Base-by-base conservation (phyloP, 495 filamentous ascomycete species). In the Podospora anserina region DNA sequence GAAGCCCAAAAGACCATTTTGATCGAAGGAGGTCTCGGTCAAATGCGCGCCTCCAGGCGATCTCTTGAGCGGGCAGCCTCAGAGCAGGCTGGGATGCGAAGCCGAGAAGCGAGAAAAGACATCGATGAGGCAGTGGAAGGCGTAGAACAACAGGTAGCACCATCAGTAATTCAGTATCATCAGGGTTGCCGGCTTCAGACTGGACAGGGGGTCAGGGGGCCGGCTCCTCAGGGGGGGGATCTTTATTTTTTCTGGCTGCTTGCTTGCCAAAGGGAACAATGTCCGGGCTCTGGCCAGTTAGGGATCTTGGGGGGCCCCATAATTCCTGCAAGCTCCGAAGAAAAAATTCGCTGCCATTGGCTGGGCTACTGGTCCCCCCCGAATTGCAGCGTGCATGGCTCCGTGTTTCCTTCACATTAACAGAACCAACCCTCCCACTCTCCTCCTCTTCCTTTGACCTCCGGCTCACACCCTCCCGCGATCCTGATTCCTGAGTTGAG, bases 351-450 rank as follows among this genome's bases (percentile, higher is more conserved):
- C 63, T 67, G 66, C 15, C 15, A 49, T 49, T 49, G 62, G 4
- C 9, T 5, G 11, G 3, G 6, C 16, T 34, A 71, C 69, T 63
- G 32, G 61, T 30, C 64, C 68, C 70, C 70, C 75, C 71, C 71
- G 68, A 75, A 73, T 68, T 75, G 71, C 70, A 72, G 68, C 66
- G 69, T 73, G 69, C 63, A 67, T 68, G 65, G 71, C 68, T 73
- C 71, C 68, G 65, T 69, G 65, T 70, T 71, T 67, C 66, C 71
- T 49, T 75, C 75, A 74, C 75, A 77, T 77, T 77, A 77, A 74
- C 73, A 75, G 64, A 77, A 75, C 68, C 75, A 68, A 65, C 71
- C 72, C 72, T 64, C 75, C 71, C 73, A 70, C 73, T 44, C 72
- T 74, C 70, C 68, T 76, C 72, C 61, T 69, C 67, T 72, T 66